phyloP scores from a whole-genome alignment of 805 yeast species.

The Starmera quercuum region DNA sequence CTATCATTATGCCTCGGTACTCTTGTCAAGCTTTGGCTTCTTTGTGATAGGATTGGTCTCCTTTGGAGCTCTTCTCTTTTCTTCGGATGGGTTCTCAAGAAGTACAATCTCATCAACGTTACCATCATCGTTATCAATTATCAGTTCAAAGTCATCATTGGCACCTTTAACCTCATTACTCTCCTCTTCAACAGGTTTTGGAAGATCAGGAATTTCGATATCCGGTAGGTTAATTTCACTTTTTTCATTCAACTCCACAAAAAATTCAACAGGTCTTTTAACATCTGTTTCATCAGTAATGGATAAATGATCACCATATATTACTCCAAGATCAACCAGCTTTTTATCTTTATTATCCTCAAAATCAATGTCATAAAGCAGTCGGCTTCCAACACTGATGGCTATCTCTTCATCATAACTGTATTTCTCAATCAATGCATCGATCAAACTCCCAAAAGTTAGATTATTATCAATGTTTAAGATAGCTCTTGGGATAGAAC shows the following conservation, averaged over 20 bases:
- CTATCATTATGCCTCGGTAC: too few relatives aligned
- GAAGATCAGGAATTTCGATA: slow-evolving; percentile 23
- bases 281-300: slow-evolving; percentile 77
- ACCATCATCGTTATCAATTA: slow-evolving; percentile 7
- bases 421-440: slow-evolving; percentile 38
- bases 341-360: slow-evolving; percentile 60
- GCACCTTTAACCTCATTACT: slow-evolving; percentile 13
- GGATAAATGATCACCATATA: slow-evolving; percentile 53
- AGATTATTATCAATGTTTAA: slow-evolving; percentile 26
- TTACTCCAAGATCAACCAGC: slow-evolving; percentile 46
- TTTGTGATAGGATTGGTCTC: slow-evolving; percentile 1
- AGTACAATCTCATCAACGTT: slow-evolving; percentile 12
- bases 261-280: slow-evolving; percentile 56
- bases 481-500: slow-evolving; percentile 49
- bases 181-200: slow-evolving; percentile 12
- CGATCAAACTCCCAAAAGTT: slow-evolving; percentile 46
- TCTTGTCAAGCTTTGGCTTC: slow-evolving; percentile 4
- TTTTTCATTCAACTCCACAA: slow-evolving; percentile 26
- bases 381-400: slow-evolving; percentile 44
- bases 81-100: slow-evolving; percentile 3
- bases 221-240: slow-evolving; percentile 22
- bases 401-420: slow-evolving; percentile 49
- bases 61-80: slow-evolving; percentile 12
- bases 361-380: slow-evolving; percentile 81
- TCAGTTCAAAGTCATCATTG: slow-evolving; percentile 12